Base-by-base conservation (phyloP, 1,284 basidiomycete species). In the Apiotrichum gamsii region DNA sequence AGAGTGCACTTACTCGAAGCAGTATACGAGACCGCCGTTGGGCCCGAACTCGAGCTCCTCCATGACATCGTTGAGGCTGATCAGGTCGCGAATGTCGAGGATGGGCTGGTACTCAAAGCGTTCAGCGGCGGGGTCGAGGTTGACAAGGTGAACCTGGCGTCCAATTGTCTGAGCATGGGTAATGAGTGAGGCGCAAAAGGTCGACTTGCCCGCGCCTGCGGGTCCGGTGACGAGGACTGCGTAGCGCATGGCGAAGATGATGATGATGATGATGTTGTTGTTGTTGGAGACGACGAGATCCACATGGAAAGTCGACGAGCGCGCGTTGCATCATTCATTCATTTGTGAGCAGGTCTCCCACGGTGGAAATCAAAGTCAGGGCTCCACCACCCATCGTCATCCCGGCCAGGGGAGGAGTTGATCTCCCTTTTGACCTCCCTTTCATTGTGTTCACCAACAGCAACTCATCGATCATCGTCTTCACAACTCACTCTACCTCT, bases 151-250 rank as follows among this genome's bases (percentile, higher is more conserved):
- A 0, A 84, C 86, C 2, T 83, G 83, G 8, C 95, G 81, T 52
- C 83, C 87, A 38, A 90, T 78, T 0, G 87, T 80, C 52, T 82
- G 82, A 5, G 97, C 83, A 74, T 98, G 94, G 3, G 89, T 91
- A 52, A 98, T 80, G 60, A 98, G 82, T 0, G 90, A 82, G 3
- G 80, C 78, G 64, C 88, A 88, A 67, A 99, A 95, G 0, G 95
- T 98, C 0, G 91, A 91, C 76, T 99, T 99, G 52, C 95, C 95
- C 8, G 94, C 90, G 33, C 95, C 95, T 1, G 95, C 95, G 41
- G 95, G 94, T 37, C 73, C 73, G 16, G 72, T 73, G 34, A 74
- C 71, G 34, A 94, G 80, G 23, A 91, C 85, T 8, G 89, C 89
- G 77, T 94, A 93, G 51, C 89, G 83, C 89, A 94, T 93, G 35